Evolutionary conservation across 306 rosid species (phyloP).

Genomic region (Boehmeria nivea): DNA sequence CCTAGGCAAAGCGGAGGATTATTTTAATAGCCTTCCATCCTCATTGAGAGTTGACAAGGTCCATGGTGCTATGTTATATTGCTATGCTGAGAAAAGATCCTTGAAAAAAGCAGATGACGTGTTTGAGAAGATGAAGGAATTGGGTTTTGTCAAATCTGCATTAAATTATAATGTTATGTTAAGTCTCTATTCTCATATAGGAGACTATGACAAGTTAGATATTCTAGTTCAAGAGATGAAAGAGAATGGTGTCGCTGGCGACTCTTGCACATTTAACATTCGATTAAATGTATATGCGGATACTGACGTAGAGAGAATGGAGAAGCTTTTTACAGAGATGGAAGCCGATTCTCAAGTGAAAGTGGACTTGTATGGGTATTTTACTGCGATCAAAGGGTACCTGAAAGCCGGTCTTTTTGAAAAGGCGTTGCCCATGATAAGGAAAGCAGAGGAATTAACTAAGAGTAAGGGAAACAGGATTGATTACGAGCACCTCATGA

Average conservation of each 20-base stretch:
- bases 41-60: slow-evolving; percentile 30
- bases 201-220: slow-evolving; percentile 47
- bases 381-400: slow-evolving; percentile 49
- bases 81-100: slow-evolving; percentile 47
- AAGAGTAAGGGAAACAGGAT: slow-evolving; percentile 1
- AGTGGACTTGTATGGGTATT: slow-evolving; percentile 42
- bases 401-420: slow-evolving; percentile 41
- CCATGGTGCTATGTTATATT: slow-evolving; percentile 50
- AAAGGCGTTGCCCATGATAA: slow-evolving; percentile 32
- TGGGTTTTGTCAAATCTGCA: slow-evolving; percentile 18
- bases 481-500: slow-evolving; percentile 43
- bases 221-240: slow-evolving; percentile 47
- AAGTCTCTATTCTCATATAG: slow-evolving; percentile 45
- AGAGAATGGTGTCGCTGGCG: slow-evolving; percentile 33
- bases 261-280: slow-evolving; percentile 34
- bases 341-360: slow-evolving; percentile 45
- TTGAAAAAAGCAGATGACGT: slow-evolving; percentile 47
- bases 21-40: slow-evolving; percentile 32
- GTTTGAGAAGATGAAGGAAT: slow-evolving; percentile 47
- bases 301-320: slow-evolving; percentile 40
- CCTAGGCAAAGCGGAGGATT: slow-evolving; percentile 53
- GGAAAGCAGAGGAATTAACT: slow-evolving; percentile 39
- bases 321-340: slow-evolving; percentile 48
- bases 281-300: slow-evolving; percentile 44
- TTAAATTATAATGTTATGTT: slow-evolving; percentile 47